Base-by-base conservation (phyloP, 2,329 filamentous ascomycete species). In the Colletotrichum nymphaeae region DNA sequence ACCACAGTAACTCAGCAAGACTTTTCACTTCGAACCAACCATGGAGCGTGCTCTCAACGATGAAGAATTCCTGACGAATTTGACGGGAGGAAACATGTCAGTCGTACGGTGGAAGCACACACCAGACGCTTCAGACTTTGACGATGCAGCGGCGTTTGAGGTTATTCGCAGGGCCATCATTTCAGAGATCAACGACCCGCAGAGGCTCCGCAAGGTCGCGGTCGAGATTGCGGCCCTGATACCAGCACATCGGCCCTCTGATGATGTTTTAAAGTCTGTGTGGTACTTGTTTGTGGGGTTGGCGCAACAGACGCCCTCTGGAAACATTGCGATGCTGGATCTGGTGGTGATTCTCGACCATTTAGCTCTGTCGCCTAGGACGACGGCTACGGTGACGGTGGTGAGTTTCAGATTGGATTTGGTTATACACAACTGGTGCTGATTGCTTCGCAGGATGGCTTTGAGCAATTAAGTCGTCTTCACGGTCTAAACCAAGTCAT, bases 241-340 rank as follows among this genome's bases (percentile, higher is more conserved):
- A 2, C 72, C 68, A 2, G 57, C n/a, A 14, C 24, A 22, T 4
- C 62, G 42, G 42, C 1, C 60, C 12, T 59, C 66, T n/a, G 67
- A 66, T 4, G 49, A 63, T 16, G 65, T 42, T 16, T 22, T 70
- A 11, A 26, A 46, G 19, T 65, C 74, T 24, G 55, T 75, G 26
- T 75, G 73, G 72, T 63, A 58, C 8, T 22, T 75, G n/a, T 60
- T 75, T 32, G 60, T 75, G 37, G 67, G 59, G 4, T 28, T 75
- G 72, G 74, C 74, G 37, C 73, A 73, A 28, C 74, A 75, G 49
- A 75, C 73, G 19, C 66, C 74, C 14, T 55, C 67, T 42, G 35
- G 70, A 12, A 71, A 74, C 11, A 35, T 74, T 1, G 74, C 73
- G 1, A 53, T 75, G 58, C 60, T 75, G 52, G 56, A 64, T 8